Evolutionary conservation across 208 protist genomes (phyloP).

Genomic region (Crithidia mellificae): DNA sequence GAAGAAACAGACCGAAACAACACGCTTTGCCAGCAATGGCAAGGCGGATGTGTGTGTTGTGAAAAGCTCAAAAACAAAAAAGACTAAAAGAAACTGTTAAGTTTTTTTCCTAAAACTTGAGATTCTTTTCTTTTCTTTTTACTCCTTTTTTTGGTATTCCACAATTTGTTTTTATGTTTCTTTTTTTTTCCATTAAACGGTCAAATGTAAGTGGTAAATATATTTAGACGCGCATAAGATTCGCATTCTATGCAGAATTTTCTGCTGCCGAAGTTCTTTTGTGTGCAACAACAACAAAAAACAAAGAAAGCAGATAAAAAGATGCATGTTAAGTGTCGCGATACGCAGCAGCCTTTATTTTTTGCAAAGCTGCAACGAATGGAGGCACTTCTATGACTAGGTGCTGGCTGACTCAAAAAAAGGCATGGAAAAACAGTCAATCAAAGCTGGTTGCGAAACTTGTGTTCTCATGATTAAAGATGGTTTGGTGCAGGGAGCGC

Average conservation of each 20-base stretch:
- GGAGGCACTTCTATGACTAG: too few relatives aligned
- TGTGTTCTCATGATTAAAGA: too few relatives aligned
- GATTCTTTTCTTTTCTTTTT: conserved; percentile 11
- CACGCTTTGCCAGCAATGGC: background rate
- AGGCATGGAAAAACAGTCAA: too few relatives aligned
- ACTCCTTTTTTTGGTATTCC: background rate
- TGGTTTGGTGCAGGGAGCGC: too few relatives aligned
- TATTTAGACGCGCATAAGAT: conserved; percentile 14
- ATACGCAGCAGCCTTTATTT: too few relatives aligned
- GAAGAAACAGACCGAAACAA: conserved; percentile 10
- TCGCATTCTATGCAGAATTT: background rate
- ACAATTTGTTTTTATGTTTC: background rate
- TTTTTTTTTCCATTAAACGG: conserved; percentile 5
- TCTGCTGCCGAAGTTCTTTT: background rate
- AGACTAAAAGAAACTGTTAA: background rate
- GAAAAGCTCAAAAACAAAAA: conserved; percentile 9
- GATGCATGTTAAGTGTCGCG: too few relatives aligned
- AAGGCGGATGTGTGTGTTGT: background rate
- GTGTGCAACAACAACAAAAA: background rate
- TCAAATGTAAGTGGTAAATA: conserved; percentile 6
- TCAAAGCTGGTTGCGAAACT: too few relatives aligned
- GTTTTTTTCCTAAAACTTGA: background rate
- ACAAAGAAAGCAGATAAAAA: too few relatives aligned
- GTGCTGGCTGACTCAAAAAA: too few relatives aligned
- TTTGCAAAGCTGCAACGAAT: too few relatives aligned